Base-by-base conservation (phyloP, 805 yeast species). In the Candida hungchunana region DNA sequence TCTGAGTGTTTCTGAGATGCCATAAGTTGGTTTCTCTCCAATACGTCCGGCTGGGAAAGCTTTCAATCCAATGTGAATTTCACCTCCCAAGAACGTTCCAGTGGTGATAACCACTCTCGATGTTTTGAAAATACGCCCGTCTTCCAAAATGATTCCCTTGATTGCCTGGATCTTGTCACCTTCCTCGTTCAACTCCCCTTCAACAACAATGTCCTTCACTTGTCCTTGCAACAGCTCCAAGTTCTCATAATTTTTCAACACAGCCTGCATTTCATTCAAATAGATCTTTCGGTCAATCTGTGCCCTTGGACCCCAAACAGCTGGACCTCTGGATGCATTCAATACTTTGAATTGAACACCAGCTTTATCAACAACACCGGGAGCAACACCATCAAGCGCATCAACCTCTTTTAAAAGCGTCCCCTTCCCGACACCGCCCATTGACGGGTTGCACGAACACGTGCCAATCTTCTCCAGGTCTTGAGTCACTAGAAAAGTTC, bases 371-470 rank as follows among this genome's bases (percentile, higher is more conserved):
- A 93, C 88, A n/a, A 93, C 77, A 40, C 74, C 67, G 0, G 89
- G 79, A 5, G 94, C 78, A 1, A 90, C 83, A 7, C 99, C 99
- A 58, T 90, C 99, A 29, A 93, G 63, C 0, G 99, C 97, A 65
- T 93, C 99, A 11, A 93, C 87, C 62, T 93, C 99, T 46, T 86
- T 73, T 25, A 93, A 63, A 27, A 93, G 63, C 0, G 96, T 90
- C 12, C 98, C 99, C 55, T 93, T 93, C 1, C 98, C 99, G 37
- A 93, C 89, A 43, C 99, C 99, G 24, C 98, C 99, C 82, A 88
- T 85, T 28, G 85, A 88, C 8, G 99, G 99, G 56, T 93, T 93
- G 59, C 99, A 93, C 2, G 96, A 87, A 15, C 97, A 93, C 0
- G 94, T 83, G 0, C 99, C 99, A 11, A 93, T 79, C 53, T 86